Percentiles rank a stretch among this genome's conserved stretches.
Evolutionary conservation across 495 filamentous ascomycete genomes (phyloP).

Genomic region (Lasiosphaeria ovina): DNA sequence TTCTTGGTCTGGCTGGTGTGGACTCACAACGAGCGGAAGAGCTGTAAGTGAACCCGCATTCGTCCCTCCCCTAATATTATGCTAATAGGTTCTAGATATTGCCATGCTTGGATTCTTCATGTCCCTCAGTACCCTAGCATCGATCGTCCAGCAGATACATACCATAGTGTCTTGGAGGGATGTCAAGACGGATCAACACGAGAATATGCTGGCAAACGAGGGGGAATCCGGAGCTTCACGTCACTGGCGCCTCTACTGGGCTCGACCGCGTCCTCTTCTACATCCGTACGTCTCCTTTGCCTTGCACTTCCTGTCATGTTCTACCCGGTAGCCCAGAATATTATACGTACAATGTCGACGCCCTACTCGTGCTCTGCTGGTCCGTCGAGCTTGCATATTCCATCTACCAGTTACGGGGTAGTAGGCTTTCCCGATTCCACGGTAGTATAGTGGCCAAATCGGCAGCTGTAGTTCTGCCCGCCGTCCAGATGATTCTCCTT

Average conservation of each 20-base stretch:
- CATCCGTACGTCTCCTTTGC: constrained; percentile 35
- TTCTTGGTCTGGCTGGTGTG: constrained; percentile 43
- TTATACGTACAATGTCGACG: constrained; percentile 49
- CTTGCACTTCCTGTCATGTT: neutral
- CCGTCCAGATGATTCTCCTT: constrained; percentile 37
- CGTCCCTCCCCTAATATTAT: too few relatives aligned
- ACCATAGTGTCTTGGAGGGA: constrained; percentile 42
- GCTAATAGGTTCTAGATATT: constrained; percentile 36
- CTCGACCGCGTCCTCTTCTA: constrained; percentile 47
- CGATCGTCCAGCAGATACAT: constrained; percentile 47
- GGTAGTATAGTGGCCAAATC: constrained; percentile 36
- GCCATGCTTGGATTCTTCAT: constrained; percentile 41
- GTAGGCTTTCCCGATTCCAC: constrained; percentile 23
- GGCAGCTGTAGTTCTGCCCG: constrained; percentile 36
- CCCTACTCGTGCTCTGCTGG: constrained; percentile 49
- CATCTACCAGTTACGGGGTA: constrained; percentile 32
- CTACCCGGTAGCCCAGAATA: constrained; percentile 35
- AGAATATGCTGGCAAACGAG: constrained; percentile 34
- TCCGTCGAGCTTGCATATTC: constrained; percentile 39
- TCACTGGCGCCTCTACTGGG: constrained; percentile 43
- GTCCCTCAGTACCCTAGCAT: constrained; percentile 38
- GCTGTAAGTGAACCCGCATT: constrained; percentile 37
- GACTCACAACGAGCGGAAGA: constrained; percentile 44
- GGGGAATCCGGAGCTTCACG: constrained; percentile 43
- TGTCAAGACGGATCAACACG: constrained; percentile 42